A percentile compares a stretch with the other conserved stretches of the same genome.
Evolutionary conservation across 345 rosid genomes (phyloP).

Genomic region (Hypericum perforatum): DNA sequence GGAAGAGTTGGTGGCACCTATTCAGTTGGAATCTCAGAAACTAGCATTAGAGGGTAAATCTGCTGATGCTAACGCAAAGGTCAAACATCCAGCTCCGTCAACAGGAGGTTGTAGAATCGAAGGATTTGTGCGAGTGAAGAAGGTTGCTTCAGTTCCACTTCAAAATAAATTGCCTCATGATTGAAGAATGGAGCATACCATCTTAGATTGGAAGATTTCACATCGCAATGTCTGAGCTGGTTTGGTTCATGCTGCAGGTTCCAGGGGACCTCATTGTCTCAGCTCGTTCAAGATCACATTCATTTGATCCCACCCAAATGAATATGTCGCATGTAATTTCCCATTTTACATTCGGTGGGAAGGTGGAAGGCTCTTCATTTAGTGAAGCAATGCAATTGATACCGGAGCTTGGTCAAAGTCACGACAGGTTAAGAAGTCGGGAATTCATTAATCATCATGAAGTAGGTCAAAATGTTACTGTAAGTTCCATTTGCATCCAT

Average conservation of each 20-base stretch:
- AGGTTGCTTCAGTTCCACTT: conserved; percentile 29
- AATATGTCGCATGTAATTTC: conserved; percentile 90
- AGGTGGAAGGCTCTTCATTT: conserved; percentile 44
- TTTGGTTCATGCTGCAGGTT: conserved; percentile 40
- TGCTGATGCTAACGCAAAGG: conserved; percentile 20
- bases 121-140: conserved; percentile 92
- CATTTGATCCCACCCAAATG: conserved; percentile 82
- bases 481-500: conserved; percentile 33
- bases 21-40: conserved; percentile 47
- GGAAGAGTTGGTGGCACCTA: conserved; percentile 56
- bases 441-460: conserved; percentile 69
- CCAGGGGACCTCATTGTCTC: conserved; percentile 87
- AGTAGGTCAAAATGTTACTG: conserved; percentile 84
- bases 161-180: too few relatives aligned
- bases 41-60: conserved; percentile 46
- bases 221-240: background rate
- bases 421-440: conserved; percentile 70
- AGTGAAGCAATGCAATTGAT: conserved; percentile 55
- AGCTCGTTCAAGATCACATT: conserved; percentile 89
- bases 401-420: conserved; percentile 74
- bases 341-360: conserved; percentile 85
- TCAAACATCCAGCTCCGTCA: conserved; percentile 72
- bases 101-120: conserved; percentile 96
- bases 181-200: too few relatives aligned
- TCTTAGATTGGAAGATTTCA: background rate